These are phyloP conservation scores for Centaurea solstitialis DNA, from an alignment of 129 eudicot genomes.

Conservation along the genomic window DNA sequence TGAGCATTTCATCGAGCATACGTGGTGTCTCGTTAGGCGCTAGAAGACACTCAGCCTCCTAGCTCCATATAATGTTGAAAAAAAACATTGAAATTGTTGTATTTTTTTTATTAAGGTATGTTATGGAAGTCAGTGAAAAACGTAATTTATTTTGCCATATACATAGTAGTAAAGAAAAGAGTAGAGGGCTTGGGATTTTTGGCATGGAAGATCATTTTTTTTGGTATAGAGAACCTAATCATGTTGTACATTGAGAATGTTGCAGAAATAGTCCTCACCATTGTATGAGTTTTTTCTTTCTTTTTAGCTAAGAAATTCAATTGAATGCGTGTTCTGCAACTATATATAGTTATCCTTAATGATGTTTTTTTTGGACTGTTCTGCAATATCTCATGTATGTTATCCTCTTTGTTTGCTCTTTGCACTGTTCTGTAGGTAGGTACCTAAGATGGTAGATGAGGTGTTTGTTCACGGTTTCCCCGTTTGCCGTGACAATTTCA, in stretches of 20 bases:
- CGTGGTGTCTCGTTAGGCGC: too few species aligned
- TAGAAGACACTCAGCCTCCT: background rate
- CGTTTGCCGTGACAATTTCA: constrained; percentile 58
- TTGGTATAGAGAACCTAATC: background rate
- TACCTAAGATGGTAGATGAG: constrained; percentile 56
- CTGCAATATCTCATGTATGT: too few species aligned
- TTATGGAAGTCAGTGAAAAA: background rate
- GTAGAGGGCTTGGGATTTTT: background rate
- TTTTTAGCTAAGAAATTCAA: background rate
- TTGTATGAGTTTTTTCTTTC: constrained; percentile 27
- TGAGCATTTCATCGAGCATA: too few species aligned
- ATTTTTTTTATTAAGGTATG: background rate
- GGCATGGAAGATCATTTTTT: background rate
- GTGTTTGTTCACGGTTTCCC: constrained; percentile 75
- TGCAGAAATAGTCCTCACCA: too few species aligned
- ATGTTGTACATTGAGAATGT: background rate
- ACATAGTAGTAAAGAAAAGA: background rate
- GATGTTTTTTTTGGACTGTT: too few species aligned
- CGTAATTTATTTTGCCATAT: background rate
- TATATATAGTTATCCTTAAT: too few species aligned
- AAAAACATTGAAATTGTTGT: too few species aligned
- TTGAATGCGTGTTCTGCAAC: background rate
- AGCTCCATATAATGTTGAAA: background rate
- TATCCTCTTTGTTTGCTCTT: background rate
- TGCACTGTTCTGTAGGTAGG: constrained; percentile 67